These are phyloP conservation scores for Akanthomyces dipterigenus DNA, from an alignment of 2,329 filamentous ascomycete genomes.

Conservation along the genomic window DNA sequence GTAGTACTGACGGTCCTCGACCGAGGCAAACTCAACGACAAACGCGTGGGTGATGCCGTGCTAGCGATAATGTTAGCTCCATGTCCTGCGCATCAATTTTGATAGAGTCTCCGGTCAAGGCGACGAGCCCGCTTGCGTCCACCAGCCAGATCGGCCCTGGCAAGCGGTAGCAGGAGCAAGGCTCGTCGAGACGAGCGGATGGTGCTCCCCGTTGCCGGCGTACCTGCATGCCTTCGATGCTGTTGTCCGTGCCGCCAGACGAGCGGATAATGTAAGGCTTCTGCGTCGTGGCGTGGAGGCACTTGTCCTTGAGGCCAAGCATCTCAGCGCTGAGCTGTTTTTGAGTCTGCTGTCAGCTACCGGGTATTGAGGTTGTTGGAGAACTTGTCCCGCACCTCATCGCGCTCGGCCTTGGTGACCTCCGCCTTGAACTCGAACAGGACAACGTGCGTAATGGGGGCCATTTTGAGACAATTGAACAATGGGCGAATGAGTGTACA, in stretches of 20 bases:
- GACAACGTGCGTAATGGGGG: slow-evolving; percentile 55
- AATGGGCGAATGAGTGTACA: neutral
- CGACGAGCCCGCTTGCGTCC: no score
- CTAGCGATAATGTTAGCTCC: slow-evolving; percentile 25
- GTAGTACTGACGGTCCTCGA: slow-evolving; percentile 62
- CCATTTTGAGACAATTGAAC: slow-evolving; percentile 35
- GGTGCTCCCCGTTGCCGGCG: neutral
- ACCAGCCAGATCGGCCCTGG: no score
- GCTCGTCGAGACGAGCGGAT: no score
- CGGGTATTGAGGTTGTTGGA: neutral
- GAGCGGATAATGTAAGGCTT: slow-evolving; percentile 54
- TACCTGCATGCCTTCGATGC: slow-evolving; percentile 53
- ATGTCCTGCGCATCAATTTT: neutral
- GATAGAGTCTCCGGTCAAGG: no score
- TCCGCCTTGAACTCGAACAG: slow-evolving; percentile 57
- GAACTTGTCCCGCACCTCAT: slow-evolving; percentile 40
- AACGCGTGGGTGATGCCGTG: slow-evolving; percentile 61
- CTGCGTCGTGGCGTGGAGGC: slow-evolving; percentile 53
- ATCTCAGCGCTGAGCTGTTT: slow-evolving; percentile 24
- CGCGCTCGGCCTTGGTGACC: slow-evolving; percentile 39
- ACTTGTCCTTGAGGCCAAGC: slow-evolving; percentile 48
- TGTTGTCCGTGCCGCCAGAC: slow-evolving; percentile 54
- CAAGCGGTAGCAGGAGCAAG: no score
- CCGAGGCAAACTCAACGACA: slow-evolving; percentile 57
- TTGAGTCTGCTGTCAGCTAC: neutral